A percentile compares a stretch with the other conserved stretches of the same genome.
Conservation (phyloP, 2,329 filamentous ascomycete species). For the Coniella vitis region DNA sequence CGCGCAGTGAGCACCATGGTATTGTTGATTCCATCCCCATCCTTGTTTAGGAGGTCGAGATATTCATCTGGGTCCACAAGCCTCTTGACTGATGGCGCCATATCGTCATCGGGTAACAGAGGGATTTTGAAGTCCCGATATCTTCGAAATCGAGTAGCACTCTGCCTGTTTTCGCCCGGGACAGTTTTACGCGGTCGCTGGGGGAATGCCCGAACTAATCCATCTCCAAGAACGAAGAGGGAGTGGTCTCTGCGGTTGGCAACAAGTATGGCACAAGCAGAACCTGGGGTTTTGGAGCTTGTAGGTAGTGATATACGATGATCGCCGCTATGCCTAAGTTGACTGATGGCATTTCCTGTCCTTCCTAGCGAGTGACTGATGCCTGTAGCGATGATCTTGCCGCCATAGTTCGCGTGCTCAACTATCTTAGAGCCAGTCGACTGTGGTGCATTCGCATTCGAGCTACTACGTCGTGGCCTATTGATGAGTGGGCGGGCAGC, state of each 20-base stretch:
- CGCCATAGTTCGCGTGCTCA: slow-evolving; percentile 60
- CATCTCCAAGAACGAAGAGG: slow-evolving; percentile 59
- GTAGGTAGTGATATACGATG: slow-evolving; percentile 65
- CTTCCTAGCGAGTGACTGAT: slow-evolving; percentile 69
- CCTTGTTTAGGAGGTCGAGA: slow-evolving; percentile 45
- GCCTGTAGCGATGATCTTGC: slow-evolving; percentile 64
- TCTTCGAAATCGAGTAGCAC: slow-evolving; percentile 48
- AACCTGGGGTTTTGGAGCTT: slow-evolving; percentile 44
- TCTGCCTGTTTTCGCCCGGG: slow-evolving; percentile 45
- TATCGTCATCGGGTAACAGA: slow-evolving; percentile 50
- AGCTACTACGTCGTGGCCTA: slow-evolving; percentile 46
- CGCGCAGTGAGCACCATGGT: slow-evolving; percentile 44
- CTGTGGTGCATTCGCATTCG: slow-evolving; percentile 28
- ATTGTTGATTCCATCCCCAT: slow-evolving; percentile 48
- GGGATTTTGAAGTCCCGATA: slow-evolving; percentile 63
- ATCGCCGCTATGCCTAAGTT: slow-evolving; percentile 67
- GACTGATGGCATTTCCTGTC: slow-evolving; percentile 62
- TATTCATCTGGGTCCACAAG: slow-evolving; percentile 52
- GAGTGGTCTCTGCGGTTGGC: slow-evolving; percentile 54
- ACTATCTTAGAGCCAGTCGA: slow-evolving; percentile 40
- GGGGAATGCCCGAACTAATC: slow-evolving; percentile 59
- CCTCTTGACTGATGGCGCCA: slow-evolving; percentile 50
- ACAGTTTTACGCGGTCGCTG: slow-evolving; percentile 49
- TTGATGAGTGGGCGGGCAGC: slow-evolving; percentile 56
- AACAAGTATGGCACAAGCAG: slow-evolving; percentile 59